Conservation (phyloP, 169 alveolate genomes). For the Eimeria mitis region DNA sequence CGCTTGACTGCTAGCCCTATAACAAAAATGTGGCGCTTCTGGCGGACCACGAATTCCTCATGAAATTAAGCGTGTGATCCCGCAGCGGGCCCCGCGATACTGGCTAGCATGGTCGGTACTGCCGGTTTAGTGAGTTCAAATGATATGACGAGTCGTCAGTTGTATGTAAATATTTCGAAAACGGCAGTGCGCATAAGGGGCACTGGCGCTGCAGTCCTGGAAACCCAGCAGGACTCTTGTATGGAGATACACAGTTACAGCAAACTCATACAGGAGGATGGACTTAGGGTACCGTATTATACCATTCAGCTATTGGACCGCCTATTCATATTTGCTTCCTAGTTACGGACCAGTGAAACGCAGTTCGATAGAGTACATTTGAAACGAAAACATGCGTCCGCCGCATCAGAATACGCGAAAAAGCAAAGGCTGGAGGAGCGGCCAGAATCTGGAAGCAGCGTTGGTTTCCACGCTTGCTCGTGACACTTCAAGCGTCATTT, state of each 20-base stretch:
- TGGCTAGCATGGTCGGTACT: not conserved
- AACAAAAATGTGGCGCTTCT: not conserved
- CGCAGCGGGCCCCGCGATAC: not conserved
- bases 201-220: conserved; percentile 8
- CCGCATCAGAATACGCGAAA: not conserved
- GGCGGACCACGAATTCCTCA: not conserved
- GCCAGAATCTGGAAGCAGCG: not conserved
- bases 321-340: not conserved
- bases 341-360: not conserved
- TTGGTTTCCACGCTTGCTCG: not conserved
- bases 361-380: not conserved
- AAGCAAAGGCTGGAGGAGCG: not conserved
- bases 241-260: not conserved
- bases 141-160: not conserved
- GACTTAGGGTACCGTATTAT: not conserved
- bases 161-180: not conserved
- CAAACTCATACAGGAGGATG: not conserved
- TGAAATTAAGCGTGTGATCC: not conserved
- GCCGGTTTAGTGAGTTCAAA: not conserved
- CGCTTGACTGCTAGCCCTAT: not conserved
- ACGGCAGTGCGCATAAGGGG: not conserved
- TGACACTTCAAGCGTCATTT: not conserved
- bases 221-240: not conserved
- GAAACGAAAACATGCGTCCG: not conserved
- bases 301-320: not conserved